These are phyloP conservation scores for Hansfordia pulvinata DNA, from an alignment of 2,329 filamentous ascomycete species.

Conservation along the genomic window DNA sequence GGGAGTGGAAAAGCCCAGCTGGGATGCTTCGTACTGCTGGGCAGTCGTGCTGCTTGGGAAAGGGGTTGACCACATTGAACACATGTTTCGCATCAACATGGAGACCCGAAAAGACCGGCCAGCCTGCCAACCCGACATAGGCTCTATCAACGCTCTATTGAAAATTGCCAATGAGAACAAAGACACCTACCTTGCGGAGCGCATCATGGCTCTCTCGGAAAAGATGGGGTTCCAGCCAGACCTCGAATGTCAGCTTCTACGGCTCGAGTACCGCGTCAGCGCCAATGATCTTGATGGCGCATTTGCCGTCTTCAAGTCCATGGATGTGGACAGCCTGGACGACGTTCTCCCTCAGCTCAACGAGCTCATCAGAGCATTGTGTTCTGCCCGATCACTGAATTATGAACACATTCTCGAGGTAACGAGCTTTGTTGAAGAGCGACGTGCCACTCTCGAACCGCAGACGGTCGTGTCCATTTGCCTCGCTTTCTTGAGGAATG, in stretches of 20 bases:
- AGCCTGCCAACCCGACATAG: constrained; percentile 43
- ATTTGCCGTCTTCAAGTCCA: constrained; percentile 46
- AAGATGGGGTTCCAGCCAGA: constrained; percentile 55
- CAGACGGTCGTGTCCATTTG: constrained; percentile 64
- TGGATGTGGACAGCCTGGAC: constrained; percentile 40
- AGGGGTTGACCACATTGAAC: constrained; percentile 56
- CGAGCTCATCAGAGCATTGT: constrained; percentile 57
- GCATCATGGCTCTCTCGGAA: constrained; percentile 54
- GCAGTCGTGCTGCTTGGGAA: constrained; percentile 56
- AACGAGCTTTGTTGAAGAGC: constrained; percentile 58
- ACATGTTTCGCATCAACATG: constrained; percentile 59
- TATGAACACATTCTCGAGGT: constrained; percentile 62
- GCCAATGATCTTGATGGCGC: constrained; percentile 61
- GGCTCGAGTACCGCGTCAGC: constrained; percentile 64
- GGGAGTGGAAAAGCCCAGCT: constrained; percentile 38
- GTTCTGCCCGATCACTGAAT: constrained; percentile 42
- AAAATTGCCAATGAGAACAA: constrained; percentile 55
- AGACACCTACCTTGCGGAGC: constrained; percentile 59
- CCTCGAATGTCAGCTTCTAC: constrained; percentile 55
- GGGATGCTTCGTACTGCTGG: constrained; percentile 66
- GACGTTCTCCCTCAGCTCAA: constrained; percentile 55
- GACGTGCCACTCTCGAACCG: constrained; percentile 55
- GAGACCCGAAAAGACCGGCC: constrained; percentile 29
- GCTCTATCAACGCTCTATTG: constrained; percentile 67
- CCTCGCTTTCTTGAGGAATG: constrained; percentile 57